Evolutionary conservation across 2,329 filamentous ascomycete genomes (phyloP).

Genomic region (Paramyrothecium sp.): DNA sequence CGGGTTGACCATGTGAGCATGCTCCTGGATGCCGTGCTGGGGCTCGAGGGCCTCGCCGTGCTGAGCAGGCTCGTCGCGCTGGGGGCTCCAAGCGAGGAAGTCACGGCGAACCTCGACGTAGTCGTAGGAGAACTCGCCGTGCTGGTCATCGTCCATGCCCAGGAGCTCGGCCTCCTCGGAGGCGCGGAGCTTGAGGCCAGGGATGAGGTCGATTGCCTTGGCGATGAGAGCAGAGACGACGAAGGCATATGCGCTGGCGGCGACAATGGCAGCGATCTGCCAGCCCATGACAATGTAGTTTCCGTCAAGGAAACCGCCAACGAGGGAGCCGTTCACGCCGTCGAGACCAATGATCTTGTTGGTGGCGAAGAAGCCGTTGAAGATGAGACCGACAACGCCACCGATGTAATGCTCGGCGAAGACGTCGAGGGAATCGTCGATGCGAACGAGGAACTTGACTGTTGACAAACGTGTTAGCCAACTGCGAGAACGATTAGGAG

Average conservation of each 20-base stretch:
- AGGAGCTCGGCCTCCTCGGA: slow-evolving; percentile 80
- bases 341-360: slow-evolving; percentile 72
- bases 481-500: not conserved
- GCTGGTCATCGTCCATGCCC: slow-evolving; percentile 87
- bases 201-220: slow-evolving; percentile 71
- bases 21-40: slow-evolving; percentile 71
- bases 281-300: slow-evolving; percentile 75
- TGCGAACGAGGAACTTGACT: slow-evolving; percentile 61
- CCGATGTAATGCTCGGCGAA: slow-evolving; percentile 71
- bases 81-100: slow-evolving; percentile 84
- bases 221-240: slow-evolving; percentile 72
- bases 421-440: slow-evolving; percentile 71
- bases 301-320: slow-evolving; percentile 73
- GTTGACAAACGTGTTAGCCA: slow-evolving; percentile 9
- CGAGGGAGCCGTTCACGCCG: slow-evolving; percentile 67
- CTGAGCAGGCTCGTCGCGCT: slow-evolving; percentile 62
- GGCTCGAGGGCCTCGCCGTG: slow-evolving; percentile 59
- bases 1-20: slow-evolving; percentile 42
- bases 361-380: slow-evolving; percentile 71
- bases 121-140: slow-evolving; percentile 87
- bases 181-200: slow-evolving; percentile 76
- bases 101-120: slow-evolving; percentile 87
- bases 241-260: slow-evolving; percentile 67
- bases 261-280: slow-evolving; percentile 74
- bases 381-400: slow-evolving; percentile 67